Conservation (phyloP, 2,329 filamentous ascomycete genomes). For the Monosporascus sp. region DNA sequence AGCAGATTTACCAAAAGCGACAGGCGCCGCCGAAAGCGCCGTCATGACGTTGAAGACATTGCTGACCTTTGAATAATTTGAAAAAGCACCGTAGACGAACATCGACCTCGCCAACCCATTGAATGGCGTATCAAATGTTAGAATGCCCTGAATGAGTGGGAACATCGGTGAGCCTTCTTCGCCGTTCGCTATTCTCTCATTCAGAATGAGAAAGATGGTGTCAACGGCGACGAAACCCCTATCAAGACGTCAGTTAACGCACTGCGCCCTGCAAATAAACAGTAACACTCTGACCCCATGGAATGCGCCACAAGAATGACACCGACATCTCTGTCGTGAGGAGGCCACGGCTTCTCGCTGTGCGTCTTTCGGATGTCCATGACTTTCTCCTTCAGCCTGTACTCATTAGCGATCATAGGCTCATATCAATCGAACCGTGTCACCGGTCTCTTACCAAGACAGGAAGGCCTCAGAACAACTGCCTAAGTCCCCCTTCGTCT, state of each 20-base stretch:
- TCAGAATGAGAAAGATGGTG: constrained; percentile 65
- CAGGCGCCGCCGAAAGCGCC: constrained; percentile 45
- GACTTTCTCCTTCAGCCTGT: constrained; percentile 72
- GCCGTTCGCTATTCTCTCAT: constrained; percentile 51
- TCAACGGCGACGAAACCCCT: constrained; percentile 81
- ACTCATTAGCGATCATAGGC: neutral
- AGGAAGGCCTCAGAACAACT: constrained; percentile 41
- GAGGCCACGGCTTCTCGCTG: constrained; percentile 68
- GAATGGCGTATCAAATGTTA: constrained; percentile 84
- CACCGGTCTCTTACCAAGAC: constrained; percentile 34
- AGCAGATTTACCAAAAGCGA: constrained; percentile 36
- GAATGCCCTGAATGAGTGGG: constrained; percentile 72
- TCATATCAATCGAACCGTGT: neutral
- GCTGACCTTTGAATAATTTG: constrained; percentile 54
- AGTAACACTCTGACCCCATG: constrained; percentile 52
- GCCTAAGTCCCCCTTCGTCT: constrained; percentile 64
- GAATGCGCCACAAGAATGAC: constrained; percentile 79
- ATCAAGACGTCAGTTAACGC: constrained; percentile 49
- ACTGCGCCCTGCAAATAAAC: too few relatives aligned
- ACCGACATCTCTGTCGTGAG: constrained; percentile 73
- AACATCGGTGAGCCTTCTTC: constrained; percentile 53
- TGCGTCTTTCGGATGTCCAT: constrained; percentile 71
- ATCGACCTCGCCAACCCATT: constrained; percentile 58
- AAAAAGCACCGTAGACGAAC: constrained; percentile 58
- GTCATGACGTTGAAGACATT: constrained; percentile 55